Evolutionary conservation across 2,329 filamentous ascomycete genomes (phyloP), one percentile per base, ranked within the genome.

Genomic region (Arthrobotrys musiformis): DNA sequence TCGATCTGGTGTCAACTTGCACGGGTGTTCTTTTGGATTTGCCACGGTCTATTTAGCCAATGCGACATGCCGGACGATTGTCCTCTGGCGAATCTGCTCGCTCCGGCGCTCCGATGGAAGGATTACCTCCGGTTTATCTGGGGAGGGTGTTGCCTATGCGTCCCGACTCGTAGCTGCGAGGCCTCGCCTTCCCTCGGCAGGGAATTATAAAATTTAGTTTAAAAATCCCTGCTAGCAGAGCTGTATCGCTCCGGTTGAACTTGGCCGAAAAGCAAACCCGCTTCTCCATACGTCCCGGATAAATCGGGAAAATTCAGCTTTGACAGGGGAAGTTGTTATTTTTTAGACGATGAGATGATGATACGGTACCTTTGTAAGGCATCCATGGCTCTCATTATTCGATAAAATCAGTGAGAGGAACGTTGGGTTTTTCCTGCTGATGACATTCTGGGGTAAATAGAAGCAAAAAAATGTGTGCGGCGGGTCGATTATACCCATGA

Each of bases 271-370:
- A 63, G 54, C 63, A 75, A 62, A 63, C 70, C 68, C 70, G 70
- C 63, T 62, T 63, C 54, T 76, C 37, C 46, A 69, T 46, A 30
- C 35, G 68, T 64, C 35, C 72, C 64, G 72, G 72, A 70, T 76
- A 76, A 76, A 76, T 48, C 72, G 72, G 72, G 72, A 76, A 64
- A 76, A 76, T 70, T 62, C 72, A 76, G 64, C 58, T 76, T 76
- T 70, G 63, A 70, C 72, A 76, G 48, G 69, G 56, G 30, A 35
- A 70, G 40, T 48, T 63, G 72, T 40, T 60, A 63, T 72, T 72
- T 72, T 64, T 63, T 60, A 48, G 35, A 48, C 46, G 64, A 70
- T 62, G 72, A 63, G 72, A 68, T 35, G 54, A 63, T 60, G 54
- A 75, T 63, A 69, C 33, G 70, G 61, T 62, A 74, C 68, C 46